These are phyloP conservation scores for Rutidosis leptorrhynchoides DNA, from an alignment of 129 eudicot genomes.

Conservation along the genomic window DNA sequence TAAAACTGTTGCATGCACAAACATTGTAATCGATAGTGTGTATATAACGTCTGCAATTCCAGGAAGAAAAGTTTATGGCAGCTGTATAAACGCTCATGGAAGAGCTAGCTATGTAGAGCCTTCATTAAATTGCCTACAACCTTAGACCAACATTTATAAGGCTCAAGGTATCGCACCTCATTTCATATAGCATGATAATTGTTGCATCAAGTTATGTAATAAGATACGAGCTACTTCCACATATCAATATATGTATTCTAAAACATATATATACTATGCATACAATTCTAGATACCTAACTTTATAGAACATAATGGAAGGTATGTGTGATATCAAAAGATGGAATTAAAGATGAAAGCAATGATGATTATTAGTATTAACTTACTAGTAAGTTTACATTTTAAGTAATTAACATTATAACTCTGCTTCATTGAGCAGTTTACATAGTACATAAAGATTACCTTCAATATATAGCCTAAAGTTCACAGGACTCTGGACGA, in stretches of 20 bases:
- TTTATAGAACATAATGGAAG: background rate
- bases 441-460: background rate
- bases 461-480: conserved; percentile 34
- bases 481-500: conserved; percentile 84
- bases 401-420: background rate
- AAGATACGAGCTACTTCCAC: conserved; percentile 13
- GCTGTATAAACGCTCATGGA: conserved; percentile 62
- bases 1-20: conserved; percentile 49
- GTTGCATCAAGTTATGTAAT: conserved; percentile 12
- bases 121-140: conserved; percentile 50
- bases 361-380: background rate
- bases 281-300: conserved; percentile 19
- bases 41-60: conserved; percentile 45
- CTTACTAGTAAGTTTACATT: background rate
- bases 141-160: conserved; percentile 17
- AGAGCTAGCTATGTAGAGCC: conserved; percentile 47
- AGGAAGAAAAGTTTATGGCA: conserved; percentile 40
- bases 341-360: background rate
- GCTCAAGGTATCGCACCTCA: conserved; percentile 11
- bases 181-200: background rate
- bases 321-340: background rate
- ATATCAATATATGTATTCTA: conserved; percentile 8
- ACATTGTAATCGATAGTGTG: conserved; percentile 47
- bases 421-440: background rate
- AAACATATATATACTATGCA: background rate